A percentile compares a stretch with the other conserved stretches of the same genome.
phyloP scores from a whole-genome alignment of 176 grass and related monocot species.

The Rhynchospora tenuis region DNA sequence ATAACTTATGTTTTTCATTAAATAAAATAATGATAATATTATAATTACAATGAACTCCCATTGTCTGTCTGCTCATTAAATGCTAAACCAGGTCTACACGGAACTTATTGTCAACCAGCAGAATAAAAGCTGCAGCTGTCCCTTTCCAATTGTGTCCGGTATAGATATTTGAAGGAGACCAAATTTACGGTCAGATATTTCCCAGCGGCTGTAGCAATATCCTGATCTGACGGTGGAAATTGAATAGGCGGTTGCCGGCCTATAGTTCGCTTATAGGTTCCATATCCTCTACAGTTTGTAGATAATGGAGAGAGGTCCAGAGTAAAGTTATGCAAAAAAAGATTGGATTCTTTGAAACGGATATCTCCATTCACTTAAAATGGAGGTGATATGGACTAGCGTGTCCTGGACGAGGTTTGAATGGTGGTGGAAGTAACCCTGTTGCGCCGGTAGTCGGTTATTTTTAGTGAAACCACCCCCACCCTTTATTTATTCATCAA shows the following conservation, averaged over 20 bases:
- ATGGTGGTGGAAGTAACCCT: constrained; percentile 14
- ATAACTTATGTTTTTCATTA: background rate
- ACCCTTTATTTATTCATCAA: background rate
- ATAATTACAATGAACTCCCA: background rate
- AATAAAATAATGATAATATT: too few relatives aligned
- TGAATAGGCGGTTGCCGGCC: constrained; percentile 26
- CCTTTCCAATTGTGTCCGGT: background rate
- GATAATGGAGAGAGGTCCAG: background rate
- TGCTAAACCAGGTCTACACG: background rate
- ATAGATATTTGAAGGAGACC: background rate
- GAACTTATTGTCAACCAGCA: background rate
- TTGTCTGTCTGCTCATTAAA: background rate
- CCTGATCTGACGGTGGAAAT: constrained; percentile 7
- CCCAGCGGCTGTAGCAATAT: constrained; percentile 12
- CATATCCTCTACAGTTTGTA: background rate
- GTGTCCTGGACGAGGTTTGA: background rate
- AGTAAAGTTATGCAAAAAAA: background rate
- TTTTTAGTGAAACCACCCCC: constrained; percentile 15
- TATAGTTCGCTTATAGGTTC: background rate
- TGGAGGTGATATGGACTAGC: background rate
- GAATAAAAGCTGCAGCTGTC: background rate
- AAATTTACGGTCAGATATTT: constrained; percentile 3
- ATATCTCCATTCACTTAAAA: background rate
- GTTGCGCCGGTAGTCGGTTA: constrained; percentile 7
- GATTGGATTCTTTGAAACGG: background rate